Evolutionary conservation across 2,329 filamentous ascomycete species (phyloP), one percentile per base, ranked within the genome.

Genomic region (Tolypocladium endophyticum): DNA sequence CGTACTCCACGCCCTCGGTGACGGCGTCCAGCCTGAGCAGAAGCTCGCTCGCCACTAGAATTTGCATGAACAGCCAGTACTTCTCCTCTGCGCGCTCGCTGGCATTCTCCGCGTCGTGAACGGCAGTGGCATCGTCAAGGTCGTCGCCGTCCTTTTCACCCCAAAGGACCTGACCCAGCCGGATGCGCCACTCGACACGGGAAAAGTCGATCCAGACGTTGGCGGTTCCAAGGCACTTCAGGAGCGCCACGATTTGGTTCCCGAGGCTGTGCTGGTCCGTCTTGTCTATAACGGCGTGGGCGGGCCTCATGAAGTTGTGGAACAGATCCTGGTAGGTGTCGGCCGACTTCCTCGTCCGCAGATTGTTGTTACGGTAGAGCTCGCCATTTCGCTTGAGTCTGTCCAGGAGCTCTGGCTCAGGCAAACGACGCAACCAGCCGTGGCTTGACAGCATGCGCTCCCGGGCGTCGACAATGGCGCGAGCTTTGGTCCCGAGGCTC

Each of bases 151-250:
- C 69, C 7, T 76, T 73, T 20, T 77, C 74, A 20, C 81, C 85
- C 87, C 87, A 91, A 2, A 91, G 72, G 50, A 90, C 79, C 71
- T 90, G 87, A 8, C 88, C 88, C 1, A 91, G 76, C 16, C 87
- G 79, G 60, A 91, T 87, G 43, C 88, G 81, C 87, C 87, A 90
- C 68, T 90, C 87, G 8, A 90, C 85, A 38, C 86, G 79, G 25
- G 86, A 87, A 64, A 91, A 88, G 71, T 91, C 87, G 57, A 88
- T 81, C 88, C 88, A 91, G 54, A 89, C 81, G 59, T 87, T 86
- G 58, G 85, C 79, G 9, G 83, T 75, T 0, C 81, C 82, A 53
- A 91, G 77, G 12, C 87, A 81, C 68, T 84, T 84, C 54, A 90
- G 79, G 23, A 91, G 73, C 4, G 85, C 82, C 64, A 86, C 79